phyloP scores from a whole-genome alignment of 345 rosid genomes.

The Ricinus communis region DNA sequence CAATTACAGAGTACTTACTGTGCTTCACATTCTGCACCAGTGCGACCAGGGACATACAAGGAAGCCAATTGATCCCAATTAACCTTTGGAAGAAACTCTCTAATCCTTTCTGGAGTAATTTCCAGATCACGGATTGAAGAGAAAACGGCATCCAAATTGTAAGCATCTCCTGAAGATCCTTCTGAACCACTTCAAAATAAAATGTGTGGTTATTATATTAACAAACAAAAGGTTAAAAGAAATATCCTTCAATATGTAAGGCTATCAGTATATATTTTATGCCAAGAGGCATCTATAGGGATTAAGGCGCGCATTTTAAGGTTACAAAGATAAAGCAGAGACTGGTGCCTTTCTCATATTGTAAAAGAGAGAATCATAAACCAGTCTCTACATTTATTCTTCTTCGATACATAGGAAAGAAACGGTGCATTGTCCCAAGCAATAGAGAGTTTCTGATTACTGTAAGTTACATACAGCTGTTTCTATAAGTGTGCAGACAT shows the following conservation, averaged over 20 bases:
- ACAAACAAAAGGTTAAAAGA: constrained; percentile 8
- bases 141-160: constrained; percentile 46
- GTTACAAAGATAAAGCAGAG: not conserved
- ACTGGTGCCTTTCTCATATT: not conserved
- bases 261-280: not conserved
- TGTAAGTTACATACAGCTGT: no score
- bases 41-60: constrained; percentile 48
- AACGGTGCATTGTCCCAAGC: not conserved
- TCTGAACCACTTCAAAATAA: constrained; percentile 51
- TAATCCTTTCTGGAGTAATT: constrained; percentile 63
- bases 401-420: not conserved
- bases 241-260: no score
- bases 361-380: not conserved
- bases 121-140: constrained; percentile 62
- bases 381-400: not conserved
- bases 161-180: constrained; percentile 36
- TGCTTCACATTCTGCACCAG: constrained; percentile 88
- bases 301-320: not conserved
- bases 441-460: no score
- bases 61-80: constrained; percentile 83
- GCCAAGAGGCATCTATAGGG: not conserved
- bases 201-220: constrained; percentile 13
- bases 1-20: constrained; percentile 45
- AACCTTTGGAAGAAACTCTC: constrained; percentile 78
- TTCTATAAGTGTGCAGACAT: no score